phyloP scores from a whole-genome alignment of 768 basidiomycete species.

The Auricularia auricula-judae region DNA sequence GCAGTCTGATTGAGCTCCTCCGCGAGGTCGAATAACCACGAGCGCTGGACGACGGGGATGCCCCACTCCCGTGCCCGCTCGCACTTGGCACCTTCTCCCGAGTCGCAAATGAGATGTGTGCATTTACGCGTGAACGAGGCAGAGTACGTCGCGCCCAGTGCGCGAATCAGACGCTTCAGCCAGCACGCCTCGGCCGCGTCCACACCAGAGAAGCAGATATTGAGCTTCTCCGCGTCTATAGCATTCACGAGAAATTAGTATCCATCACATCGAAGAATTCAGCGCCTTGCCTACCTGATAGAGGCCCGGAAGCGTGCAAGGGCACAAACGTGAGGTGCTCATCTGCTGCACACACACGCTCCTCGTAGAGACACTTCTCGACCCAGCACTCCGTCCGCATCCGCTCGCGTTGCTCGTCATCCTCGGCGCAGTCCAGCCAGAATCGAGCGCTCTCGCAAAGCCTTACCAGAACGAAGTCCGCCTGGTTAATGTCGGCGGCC shows the following conservation, averaged over 20 bases:
- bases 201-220: constrained; percentile 65
- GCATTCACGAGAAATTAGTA: not conserved
- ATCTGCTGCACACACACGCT: constrained; percentile 53
- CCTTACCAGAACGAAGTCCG: not conserved
- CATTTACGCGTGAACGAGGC: constrained; percentile 52
- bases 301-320: constrained; percentile 43
- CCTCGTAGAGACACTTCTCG: constrained; percentile 71
- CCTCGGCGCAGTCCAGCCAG: not conserved
- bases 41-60: constrained; percentile 56
- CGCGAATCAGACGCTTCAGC: constrained; percentile 53
- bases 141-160: constrained; percentile 48
- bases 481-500: not conserved
- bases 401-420: not conserved
- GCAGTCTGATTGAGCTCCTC: not conserved
- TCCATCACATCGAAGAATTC: not conserved
- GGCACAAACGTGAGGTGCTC: constrained; percentile 67
- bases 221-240: constrained; percentile 44
- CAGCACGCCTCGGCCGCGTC: constrained; percentile 58
- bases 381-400: constrained; percentile 87
- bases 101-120: constrained; percentile 75
- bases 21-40: constrained; percentile 59
- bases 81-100: constrained; percentile 59
- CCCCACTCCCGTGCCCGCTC: constrained; percentile 73
- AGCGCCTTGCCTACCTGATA: constrained; percentile 36
- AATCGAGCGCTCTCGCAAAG: not conserved